A percentile compares a stretch with the other conserved stretches of the same genome.
These are phyloP conservation scores for Blastocystis sp. DNA, from an alignment of 352 stramenopile genomes.

Conservation along the genomic window DNA sequence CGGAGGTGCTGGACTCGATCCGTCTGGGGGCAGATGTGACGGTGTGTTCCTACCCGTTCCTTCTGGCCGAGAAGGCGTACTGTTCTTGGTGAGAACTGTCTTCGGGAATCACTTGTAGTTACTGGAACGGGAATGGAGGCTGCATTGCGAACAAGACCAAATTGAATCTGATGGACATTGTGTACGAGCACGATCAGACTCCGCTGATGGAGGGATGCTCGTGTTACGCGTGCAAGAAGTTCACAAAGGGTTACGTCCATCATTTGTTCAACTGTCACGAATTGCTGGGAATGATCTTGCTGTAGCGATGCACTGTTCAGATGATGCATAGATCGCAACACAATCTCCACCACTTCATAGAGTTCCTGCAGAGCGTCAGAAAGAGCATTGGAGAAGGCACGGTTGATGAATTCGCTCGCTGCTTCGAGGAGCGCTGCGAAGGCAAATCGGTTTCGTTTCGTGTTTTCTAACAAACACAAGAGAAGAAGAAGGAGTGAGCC, in stretches of 20 bases:
- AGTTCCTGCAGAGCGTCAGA: slow-evolving; percentile 14
- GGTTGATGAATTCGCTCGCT: background rate
- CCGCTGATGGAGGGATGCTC: slow-evolving; percentile 30
- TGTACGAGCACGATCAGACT: slow-evolving; percentile 56
- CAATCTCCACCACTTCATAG: slow-evolving; percentile 68
- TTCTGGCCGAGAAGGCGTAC: slow-evolving; percentile 54
- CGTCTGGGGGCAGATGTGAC: slow-evolving; percentile 34
- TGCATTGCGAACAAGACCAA: slow-evolving; percentile 33
- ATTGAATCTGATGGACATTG: slow-evolving; percentile 61
- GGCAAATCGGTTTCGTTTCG: background rate
- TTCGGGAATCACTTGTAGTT: slow-evolving; percentile 5
- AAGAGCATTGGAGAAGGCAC: slow-evolving; percentile 23
- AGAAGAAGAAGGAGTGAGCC: background rate
- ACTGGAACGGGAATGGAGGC: slow-evolving; percentile 19
- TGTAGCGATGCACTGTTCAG: background rate
- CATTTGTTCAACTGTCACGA: slow-evolving; percentile 73
- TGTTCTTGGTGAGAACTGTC: slow-evolving; percentile 7
- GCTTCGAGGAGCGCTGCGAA: background rate
- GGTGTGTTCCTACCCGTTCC: slow-evolving; percentile 59
- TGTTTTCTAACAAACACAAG: background rate
- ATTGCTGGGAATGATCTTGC: slow-evolving; percentile 63
- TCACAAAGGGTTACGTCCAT: slow-evolving; percentile 71
- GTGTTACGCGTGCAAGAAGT: slow-evolving; percentile 65
- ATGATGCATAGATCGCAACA: slow-evolving; percentile 53
- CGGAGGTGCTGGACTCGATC: slow-evolving; percentile 58